Base-by-base conservation (phyloP, 306 rosid genomes). In the Acacia confusa region DNA sequence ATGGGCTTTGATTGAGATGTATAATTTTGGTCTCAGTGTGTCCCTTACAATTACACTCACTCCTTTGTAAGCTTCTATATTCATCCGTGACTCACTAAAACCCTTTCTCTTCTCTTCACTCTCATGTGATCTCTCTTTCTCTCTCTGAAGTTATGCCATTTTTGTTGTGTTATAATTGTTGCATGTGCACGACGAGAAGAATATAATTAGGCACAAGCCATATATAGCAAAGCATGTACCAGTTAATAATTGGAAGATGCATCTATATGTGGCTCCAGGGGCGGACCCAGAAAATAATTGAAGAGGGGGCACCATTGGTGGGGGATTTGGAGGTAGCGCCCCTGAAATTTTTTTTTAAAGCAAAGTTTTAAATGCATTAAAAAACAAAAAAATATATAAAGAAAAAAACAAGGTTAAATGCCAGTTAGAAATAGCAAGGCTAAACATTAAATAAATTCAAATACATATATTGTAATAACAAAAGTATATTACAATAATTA, bases 81-180 rank as follows among this genome's bases (percentile, higher is more conserved):
- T 92, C 92, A 82, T 89, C 94, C 94, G 94, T 91, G 69, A 24
- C 17, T 55, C 28, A 7, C 63, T 55, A 14, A 3, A 19, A 25
- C 61, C 27, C 28, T 22, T 9, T n/a, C 14, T 85, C 12, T 20
- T 53, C 24, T 44, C 82, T 6, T 80, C 87, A 30, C 60, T 30
- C 17, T 22, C 63, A 87, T 82, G 86, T 87, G 81, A 88, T 85
- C 34, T 75, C 70, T 67, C 60, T 58, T 47, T 69, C 77, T 22
- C 61, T 30, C 43, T 32, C 44, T 32, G 14, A 75, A 44, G 70
- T 55, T 19, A 32, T 72, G 19, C 60, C 76, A 2, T 15, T 65
- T 87, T 25, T 82, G 58, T 78, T 48, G 63, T 22, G n/a, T 52
- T 58, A 48, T n/a, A 30, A 2, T 64, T 64, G 7, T 45, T 15